phyloP scores from a whole-genome alignment of 306 rosid species.

The Cucurbita maxima region DNA sequence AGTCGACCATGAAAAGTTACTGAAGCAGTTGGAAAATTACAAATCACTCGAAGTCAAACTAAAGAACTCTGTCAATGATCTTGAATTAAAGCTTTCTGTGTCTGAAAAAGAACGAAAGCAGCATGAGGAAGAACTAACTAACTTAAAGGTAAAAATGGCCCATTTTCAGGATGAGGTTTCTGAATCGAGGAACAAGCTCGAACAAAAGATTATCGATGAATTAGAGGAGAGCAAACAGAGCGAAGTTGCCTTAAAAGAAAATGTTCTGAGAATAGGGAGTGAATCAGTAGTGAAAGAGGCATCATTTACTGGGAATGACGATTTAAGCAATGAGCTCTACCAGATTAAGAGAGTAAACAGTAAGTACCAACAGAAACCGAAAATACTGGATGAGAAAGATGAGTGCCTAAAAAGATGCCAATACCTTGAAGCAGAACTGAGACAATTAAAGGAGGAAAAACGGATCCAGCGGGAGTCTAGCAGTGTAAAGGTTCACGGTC shows the following conservation, averaged over 20 bases:
- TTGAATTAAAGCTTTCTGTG: slow-evolving; percentile 19
- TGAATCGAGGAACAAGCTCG: slow-evolving; percentile 13
- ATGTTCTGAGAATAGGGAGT: slow-evolving; percentile 15
- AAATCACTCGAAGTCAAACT: slow-evolving; percentile 19
- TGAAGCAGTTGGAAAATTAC: slow-evolving; percentile 18
- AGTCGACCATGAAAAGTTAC: slow-evolving; percentile 15
- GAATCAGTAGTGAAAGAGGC: slow-evolving; percentile 5
- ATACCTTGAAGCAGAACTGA: slow-evolving; percentile 24
- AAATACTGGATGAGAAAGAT: slow-evolving; percentile 24
- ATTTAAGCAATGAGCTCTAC: slow-evolving; percentile 16
- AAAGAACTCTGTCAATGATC: slow-evolving; percentile 17
- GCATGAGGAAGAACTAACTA: slow-evolving; percentile 15
- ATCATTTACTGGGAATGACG: slow-evolving; percentile 7
- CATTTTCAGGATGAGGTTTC: slow-evolving; percentile 12
- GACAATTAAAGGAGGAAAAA: slow-evolving; percentile 17
- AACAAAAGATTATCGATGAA: slow-evolving; percentile 15
- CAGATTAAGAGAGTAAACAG: slow-evolving; percentile 2
- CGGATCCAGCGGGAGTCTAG: slow-evolving; percentile 17
- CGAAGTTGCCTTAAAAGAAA: slow-evolving; percentile 16
- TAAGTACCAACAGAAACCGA: slow-evolving; percentile 16
- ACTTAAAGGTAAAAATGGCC: slow-evolving; percentile 9
- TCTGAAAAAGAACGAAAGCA: slow-evolving; percentile 23
- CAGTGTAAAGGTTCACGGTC: slow-evolving; percentile 13
- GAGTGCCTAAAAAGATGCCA: slow-evolving; percentile 15
- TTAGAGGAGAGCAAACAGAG: slow-evolving; percentile 19